Evolutionary conservation across 2,329 filamentous ascomycete species (phyloP).

Genomic region (Pseudogymnoascus sp.): DNA sequence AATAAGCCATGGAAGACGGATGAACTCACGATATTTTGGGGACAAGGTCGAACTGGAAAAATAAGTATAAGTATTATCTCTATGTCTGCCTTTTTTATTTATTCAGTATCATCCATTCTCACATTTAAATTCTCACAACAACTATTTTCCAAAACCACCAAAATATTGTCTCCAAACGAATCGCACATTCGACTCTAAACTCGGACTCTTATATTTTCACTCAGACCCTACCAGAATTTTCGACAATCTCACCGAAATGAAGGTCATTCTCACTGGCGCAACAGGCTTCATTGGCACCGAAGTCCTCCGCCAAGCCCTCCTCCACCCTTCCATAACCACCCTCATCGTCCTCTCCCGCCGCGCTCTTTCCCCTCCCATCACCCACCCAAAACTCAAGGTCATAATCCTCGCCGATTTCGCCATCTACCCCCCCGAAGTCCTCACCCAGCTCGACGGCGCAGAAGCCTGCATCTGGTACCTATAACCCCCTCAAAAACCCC

Average conservation of each 20-base stretch:
- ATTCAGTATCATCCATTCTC: not conserved
- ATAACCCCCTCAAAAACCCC: not conserved
- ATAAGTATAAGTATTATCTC: not conserved
- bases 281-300: constrained; percentile 49
- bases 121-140: not conserved
- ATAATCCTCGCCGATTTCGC: constrained; percentile 46
- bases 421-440: constrained; percentile 37
- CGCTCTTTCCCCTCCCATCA: constrained; percentile 35
- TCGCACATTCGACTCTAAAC: not conserved
- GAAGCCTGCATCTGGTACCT: constrained; percentile 38
- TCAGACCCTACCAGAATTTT: not conserved
- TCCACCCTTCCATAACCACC: constrained; percentile 40
- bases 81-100: not conserved
- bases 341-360: constrained; percentile 44
- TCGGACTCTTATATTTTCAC: not conserved
- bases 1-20: not conserved
- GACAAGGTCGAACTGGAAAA: not conserved
- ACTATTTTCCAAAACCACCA: not conserved
- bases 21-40: not conserved
- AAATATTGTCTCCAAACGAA: not conserved
- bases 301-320: constrained; percentile 43
- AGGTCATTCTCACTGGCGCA: constrained; percentile 48
- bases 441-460: constrained; percentile 33
- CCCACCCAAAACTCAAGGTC: constrained; percentile 41
- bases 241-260: constrained; percentile 34